Evolutionary conservation across 2,329 filamentous ascomycete genomes (phyloP), one percentile per base, ranked within the genome.

Genomic region (Penicillium sp.): DNA sequence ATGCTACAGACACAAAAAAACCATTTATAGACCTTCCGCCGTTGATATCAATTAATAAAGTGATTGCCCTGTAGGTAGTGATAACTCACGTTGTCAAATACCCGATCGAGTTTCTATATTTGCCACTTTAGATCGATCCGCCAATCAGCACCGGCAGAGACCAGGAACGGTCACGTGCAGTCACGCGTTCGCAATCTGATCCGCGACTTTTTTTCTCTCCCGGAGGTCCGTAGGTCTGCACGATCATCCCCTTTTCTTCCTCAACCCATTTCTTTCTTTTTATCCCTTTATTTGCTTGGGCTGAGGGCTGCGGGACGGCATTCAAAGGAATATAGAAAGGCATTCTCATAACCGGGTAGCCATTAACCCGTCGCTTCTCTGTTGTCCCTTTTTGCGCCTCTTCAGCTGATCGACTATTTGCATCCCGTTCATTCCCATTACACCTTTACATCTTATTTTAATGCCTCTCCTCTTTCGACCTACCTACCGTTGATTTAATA

Each of bases 221-320:
- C 60, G 59, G 59, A 51, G 51, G 54, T 55, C 57, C 55, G 44
- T 47, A 49, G 50, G 39, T 42, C 52, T 58, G 53, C 53, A 55
- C 55, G 57, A 57, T 31, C 59, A 60, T 59, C 58, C 55, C 58
- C 57, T 59, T 60, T 62, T 52, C 51, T 55, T 50, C 50, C 39
- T 42, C 49, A 50, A 39, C 52, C 43, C 48, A 50, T 56, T 61
- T 49, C 58, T 64, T 68, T 63, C 54, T 50, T 57, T 62, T 53
- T 54, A 44, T 60, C 45, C 44, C 46, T 54, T 58, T 54, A 42
- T 42, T 55, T 47, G 47, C 48, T 61, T 60, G 53, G 64, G 62
- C 57, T 56, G 62, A 72, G 62, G 64, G 66, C 64, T 70, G 66
- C 65, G 63, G 67, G 63, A 63, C 62, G 63, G 61, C 65, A 65